A percentile compares a stretch with the other conserved stretches of the same genome.
Conservation (phyloP, 257 asterid genomes). For the Orobanche coerulescens region DNA sequence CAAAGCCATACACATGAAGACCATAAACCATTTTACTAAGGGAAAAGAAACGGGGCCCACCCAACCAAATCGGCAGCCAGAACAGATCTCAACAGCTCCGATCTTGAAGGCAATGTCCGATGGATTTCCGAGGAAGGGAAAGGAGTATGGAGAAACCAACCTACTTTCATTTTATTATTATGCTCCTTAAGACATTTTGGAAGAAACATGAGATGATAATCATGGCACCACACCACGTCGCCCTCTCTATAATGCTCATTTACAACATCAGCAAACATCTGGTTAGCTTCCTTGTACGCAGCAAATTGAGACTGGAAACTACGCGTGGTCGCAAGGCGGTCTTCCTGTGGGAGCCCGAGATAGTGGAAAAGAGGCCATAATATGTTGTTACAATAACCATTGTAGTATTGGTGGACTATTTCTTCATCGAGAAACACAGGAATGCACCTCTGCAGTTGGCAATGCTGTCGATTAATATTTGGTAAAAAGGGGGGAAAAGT, state of each 20-base stretch:
- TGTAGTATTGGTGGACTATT: slow-evolving; percentile 70
- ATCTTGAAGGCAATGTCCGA: slow-evolving; percentile 75
- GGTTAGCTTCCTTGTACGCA: slow-evolving; percentile 77
- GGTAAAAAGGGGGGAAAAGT: too few relatives aligned
- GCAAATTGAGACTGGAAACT: slow-evolving; percentile 87
- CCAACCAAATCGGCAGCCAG: slow-evolving; percentile 91
- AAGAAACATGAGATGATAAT: slow-evolving; percentile 85
- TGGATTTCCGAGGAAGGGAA: slow-evolving; percentile 87
- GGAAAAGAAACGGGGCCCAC: slow-evolving; percentile 31
- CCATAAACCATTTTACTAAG: not conserved
- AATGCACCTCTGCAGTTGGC: slow-evolving; percentile 59
- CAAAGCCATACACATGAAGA: too few relatives aligned
- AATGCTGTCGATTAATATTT: too few relatives aligned
- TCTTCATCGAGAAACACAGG: slow-evolving; percentile 88
- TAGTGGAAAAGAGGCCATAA: slow-evolving; percentile 93
- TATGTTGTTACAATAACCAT: slow-evolving; percentile 86
- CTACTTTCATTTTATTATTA: slow-evolving; percentile 70
- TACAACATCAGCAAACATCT: slow-evolving; percentile 82
- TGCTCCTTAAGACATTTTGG: slow-evolving; percentile 73
- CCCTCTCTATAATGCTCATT: slow-evolving; percentile 75
- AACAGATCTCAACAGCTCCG: slow-evolving; percentile 75
- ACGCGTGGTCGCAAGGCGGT: slow-evolving; percentile 86
- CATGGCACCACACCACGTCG: slow-evolving; percentile 91
- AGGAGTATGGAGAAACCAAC: slow-evolving; percentile 95
- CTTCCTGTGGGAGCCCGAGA: slow-evolving; percentile 89